Percentiles rank a stretch among this genome's conserved stretches.
Evolutionary conservation across 768 basidiomycete genomes (phyloP).

Genomic region (Leccinum broughii): DNA sequence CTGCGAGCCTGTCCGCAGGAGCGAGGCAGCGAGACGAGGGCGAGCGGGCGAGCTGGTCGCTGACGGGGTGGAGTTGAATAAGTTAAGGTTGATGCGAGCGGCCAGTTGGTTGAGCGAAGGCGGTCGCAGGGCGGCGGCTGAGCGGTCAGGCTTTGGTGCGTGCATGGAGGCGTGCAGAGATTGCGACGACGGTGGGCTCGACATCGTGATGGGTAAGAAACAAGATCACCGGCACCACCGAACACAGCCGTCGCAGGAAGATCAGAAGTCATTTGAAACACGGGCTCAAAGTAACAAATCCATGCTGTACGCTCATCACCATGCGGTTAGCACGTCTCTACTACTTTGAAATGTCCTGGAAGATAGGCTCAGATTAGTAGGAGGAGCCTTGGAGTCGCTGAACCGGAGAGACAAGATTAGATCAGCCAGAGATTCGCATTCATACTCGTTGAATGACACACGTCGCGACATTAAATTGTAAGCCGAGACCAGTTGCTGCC

Average conservation of each 20-base stretch:
- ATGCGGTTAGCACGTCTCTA: too few species aligned
- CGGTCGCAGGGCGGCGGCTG: conserved; percentile 42
- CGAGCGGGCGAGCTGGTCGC: conserved; percentile 39
- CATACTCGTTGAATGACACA: not conserved
- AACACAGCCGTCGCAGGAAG: not conserved
- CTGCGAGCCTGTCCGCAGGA: conserved; percentile 61
- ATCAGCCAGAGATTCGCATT: too few species aligned
- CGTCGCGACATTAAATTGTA: not conserved
- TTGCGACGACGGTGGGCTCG: conserved; percentile 32
- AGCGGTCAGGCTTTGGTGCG: conserved; percentile 40
- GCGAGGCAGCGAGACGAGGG: conserved; percentile 73
- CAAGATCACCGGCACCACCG: conserved; percentile 10
- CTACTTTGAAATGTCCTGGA: not conserved
- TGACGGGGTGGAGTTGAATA: conserved; percentile 23
- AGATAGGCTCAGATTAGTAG: not conserved
- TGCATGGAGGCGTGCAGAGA: conserved; percentile 34
- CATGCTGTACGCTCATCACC: not conserved
- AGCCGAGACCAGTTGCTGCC: too few species aligned
- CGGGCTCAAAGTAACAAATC: not conserved
- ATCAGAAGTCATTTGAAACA: not conserved
- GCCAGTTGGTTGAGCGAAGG: conserved; percentile 83
- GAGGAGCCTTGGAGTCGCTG: not conserved
- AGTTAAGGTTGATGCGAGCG: conserved; percentile 63
- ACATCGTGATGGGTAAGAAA: conserved; percentile 27
- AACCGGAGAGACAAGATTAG: not conserved